phyloP scores from a whole-genome alignment of 768 basidiomycete genomes.

The Punctularia strigosozonata region DNA sequence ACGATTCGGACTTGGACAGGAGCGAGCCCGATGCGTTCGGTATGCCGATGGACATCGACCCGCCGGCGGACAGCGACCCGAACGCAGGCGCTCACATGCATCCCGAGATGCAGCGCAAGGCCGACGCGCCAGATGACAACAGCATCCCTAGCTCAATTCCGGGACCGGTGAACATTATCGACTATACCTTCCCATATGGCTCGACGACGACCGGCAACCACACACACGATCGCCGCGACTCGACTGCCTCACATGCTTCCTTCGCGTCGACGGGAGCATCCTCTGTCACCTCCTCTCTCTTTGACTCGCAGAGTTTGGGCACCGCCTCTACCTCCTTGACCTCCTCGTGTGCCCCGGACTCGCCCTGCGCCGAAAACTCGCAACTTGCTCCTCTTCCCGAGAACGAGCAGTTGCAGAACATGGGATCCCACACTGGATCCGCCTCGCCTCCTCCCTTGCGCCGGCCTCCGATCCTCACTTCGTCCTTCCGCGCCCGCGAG shows the following conservation, averaged over 20 bases:
- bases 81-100: constrained; percentile 38
- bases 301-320: constrained; percentile 2
- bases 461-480: constrained; percentile 11
- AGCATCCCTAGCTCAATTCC: constrained; percentile 7
- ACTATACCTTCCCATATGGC: constrained; percentile 7
- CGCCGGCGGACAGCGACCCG: constrained; percentile 15
- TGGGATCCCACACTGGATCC: constrained; percentile 12
- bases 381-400: constrained; percentile 12
- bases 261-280: too few relatives aligned
- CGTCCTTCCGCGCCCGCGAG: constrained; percentile 22
- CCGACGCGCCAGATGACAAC: not conserved
- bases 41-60: constrained; percentile 19
- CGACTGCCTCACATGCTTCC: constrained; percentile 20
- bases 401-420: not conserved
- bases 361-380: constrained; percentile 9
- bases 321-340: constrained; percentile 4
- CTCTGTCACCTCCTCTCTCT: constrained; percentile 16
- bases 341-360: constrained; percentile 7
- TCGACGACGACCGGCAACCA: constrained; percentile 8
- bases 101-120: constrained; percentile 17
- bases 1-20: constrained; percentile 16
- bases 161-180: constrained; percentile 5
- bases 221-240: constrained; percentile 19
- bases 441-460: constrained; percentile 3
- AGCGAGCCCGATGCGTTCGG: constrained; percentile 9